Evolutionary conservation across 192 early-diverging fungal genomes (phyloP).

Genomic region (Coemansia asiatica): DNA sequence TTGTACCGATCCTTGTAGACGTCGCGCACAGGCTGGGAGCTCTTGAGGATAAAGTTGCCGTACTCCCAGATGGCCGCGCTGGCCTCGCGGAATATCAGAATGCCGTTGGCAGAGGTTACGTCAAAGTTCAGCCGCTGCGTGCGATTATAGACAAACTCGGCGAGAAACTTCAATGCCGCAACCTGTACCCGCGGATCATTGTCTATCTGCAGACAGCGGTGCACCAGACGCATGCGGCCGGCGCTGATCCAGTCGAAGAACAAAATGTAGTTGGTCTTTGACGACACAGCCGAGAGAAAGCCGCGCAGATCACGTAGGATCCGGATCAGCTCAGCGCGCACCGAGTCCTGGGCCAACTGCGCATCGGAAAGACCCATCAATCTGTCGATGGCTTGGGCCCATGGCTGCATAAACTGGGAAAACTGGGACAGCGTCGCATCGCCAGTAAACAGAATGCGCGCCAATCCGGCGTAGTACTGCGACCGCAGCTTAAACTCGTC

Average conservation of each 20-base stretch:
- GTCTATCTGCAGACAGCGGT: constrained; percentile 64
- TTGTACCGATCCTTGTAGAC: constrained; percentile 67
- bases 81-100: constrained; percentile 86
- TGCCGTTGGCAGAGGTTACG: constrained; percentile 80
- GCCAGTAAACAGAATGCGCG: constrained; percentile 72
- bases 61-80: constrained; percentile 65
- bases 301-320: constrained; percentile 78
- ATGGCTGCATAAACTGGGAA: constrained; percentile 72
- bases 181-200: constrained; percentile 63
- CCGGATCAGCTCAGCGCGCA: constrained; percentile 54
- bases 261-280: constrained; percentile 59
- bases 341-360: constrained; percentile 57
- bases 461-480: constrained; percentile 77
- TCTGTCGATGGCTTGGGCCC: constrained; percentile 58
- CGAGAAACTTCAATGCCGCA: constrained; percentile 71
- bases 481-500: constrained; percentile 64
- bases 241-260: constrained; percentile 91
- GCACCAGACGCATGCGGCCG: constrained; percentile 62
- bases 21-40: constrained; percentile 28
- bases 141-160: constrained; percentile 82
- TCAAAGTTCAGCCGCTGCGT: constrained; percentile 81
- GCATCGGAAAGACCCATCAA: constrained; percentile 58
- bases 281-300: constrained; percentile 66
- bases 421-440: constrained; percentile 64
- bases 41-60: constrained; percentile 46